Conservation (phyloP, 1,284 basidiomycete species). For the Peniophora sp. region DNA sequence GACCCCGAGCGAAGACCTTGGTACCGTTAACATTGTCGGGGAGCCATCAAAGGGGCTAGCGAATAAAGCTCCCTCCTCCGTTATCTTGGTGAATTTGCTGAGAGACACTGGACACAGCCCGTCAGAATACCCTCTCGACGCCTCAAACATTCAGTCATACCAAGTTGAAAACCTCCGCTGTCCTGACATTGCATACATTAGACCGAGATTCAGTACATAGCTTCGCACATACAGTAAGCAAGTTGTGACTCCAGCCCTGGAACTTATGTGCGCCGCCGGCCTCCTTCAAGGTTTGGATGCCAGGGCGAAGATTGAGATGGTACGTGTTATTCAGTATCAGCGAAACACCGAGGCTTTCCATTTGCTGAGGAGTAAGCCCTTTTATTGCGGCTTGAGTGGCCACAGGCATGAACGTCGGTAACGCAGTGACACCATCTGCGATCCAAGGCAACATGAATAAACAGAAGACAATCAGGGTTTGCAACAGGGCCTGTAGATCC, state of each 20-base stretch:
- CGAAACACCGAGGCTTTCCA: constrained; percentile 70
- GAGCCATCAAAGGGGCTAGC: constrained; percentile 76
- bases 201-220: background rate
- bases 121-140: no score
- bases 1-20: constrained; percentile 9
- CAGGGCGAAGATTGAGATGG: constrained; percentile 75
- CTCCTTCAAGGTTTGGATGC: constrained; percentile 59
- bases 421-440: constrained; percentile 67
- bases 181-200: constrained; percentile 37
- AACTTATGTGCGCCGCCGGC: constrained; percentile 78
- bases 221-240: constrained; percentile 56
- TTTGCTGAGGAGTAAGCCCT: constrained; percentile 76
- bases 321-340: constrained; percentile 84
- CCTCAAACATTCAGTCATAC: no score
- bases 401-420: constrained; percentile 88
- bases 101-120: constrained; percentile 47
- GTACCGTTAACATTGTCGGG: constrained; percentile 76
- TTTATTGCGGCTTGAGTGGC: constrained; percentile 86
- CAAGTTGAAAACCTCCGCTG: constrained; percentile 78
- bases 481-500: background rate
- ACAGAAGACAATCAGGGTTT: constrained; percentile 1
- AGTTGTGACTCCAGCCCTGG: constrained; percentile 77
- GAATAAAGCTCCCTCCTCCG: constrained; percentile 80
- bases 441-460: constrained; percentile 7
- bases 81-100: constrained; percentile 76